These are phyloP conservation scores for Mucor sp. DNA, from an alignment of 371 early-diverging fungal species.

Conservation along the genomic window DNA sequence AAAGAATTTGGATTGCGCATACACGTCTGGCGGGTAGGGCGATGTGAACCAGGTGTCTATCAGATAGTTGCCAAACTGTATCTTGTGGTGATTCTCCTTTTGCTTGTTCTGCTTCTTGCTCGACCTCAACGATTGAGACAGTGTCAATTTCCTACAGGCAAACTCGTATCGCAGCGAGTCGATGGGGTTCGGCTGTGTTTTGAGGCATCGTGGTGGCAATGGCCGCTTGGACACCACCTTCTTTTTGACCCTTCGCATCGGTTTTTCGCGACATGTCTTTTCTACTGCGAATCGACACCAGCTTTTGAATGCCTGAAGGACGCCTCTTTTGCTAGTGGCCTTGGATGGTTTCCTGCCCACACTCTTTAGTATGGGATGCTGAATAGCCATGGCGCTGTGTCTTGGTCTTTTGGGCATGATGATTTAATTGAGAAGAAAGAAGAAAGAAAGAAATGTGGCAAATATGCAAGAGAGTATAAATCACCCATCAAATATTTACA, in stretches of 20 bases:
- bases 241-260: neutral
- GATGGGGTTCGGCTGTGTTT: neutral
- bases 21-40: conserved; percentile 94
- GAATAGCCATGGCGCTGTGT: neutral
- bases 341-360: neutral
- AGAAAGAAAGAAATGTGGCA: neutral
- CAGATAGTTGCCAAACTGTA: conserved; percentile 6
- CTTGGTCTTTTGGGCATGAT: neutral
- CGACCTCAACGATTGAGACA: neutral
- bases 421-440: neutral
- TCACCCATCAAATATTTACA: neutral
- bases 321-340: neutral
- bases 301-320: neutral
- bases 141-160: neutral
- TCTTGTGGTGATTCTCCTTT: neutral
- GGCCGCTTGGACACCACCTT: neutral
- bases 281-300: neutral
- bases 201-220: neutral
- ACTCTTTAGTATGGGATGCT: neutral
- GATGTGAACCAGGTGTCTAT: conserved; percentile 77
- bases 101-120: neutral
- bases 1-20: conserved; percentile 61
- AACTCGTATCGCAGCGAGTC: neutral
- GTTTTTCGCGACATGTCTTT: neutral
- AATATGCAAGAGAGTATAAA: neutral